phyloP scores from a whole-genome alignment of 1,139 yeast species.

The Debaryomyces sp. region DNA sequence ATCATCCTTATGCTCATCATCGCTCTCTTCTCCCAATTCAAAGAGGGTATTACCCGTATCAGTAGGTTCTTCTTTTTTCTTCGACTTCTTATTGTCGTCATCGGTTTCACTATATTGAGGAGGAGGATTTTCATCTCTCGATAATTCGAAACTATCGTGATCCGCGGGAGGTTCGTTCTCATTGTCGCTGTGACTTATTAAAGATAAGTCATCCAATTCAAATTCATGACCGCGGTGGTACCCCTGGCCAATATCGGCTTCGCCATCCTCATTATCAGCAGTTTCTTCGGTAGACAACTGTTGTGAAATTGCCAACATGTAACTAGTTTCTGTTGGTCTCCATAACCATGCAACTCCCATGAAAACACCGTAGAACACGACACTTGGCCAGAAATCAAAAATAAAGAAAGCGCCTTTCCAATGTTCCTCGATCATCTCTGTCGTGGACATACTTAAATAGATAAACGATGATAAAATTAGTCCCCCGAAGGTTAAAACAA shows the following conservation, averaged over 20 bases:
- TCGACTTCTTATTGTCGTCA: constrained; percentile 12
- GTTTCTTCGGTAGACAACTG: constrained; percentile 78
- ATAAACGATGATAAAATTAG: constrained; percentile 71
- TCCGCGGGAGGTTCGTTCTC: constrained; percentile 27
- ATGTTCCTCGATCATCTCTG: constrained; percentile 79
- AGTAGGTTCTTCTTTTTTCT: constrained; percentile 9
- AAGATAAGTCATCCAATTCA: constrained; percentile 73
- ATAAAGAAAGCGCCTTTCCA: constrained; percentile 93
- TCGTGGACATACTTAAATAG: constrained; percentile 70
- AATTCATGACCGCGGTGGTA: constrained; percentile 55
- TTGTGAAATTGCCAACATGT: constrained; percentile 91
- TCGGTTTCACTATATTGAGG: constrained; percentile 24
- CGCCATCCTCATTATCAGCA: constrained; percentile 53
- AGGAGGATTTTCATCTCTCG: constrained; percentile 30
- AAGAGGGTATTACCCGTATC: constrained; percentile 32
- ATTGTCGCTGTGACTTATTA: constrained; percentile 55
- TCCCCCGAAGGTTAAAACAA: constrained; percentile 54
- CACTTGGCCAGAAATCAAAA: constrained; percentile 93
- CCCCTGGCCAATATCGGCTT: constrained; percentile 19
- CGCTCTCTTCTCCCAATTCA: constrained; percentile 41
- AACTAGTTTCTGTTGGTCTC: constrained; percentile 97
- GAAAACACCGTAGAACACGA: constrained; percentile 83
- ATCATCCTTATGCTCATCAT: constrained; percentile 33
- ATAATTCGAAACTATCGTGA: constrained; percentile 41
- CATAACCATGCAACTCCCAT: constrained; percentile 86